Evolutionary conservation across 2,329 filamentous ascomycete genomes (phyloP), one percentile per base, ranked within the genome.

Genomic region (Ceratocystis smalleyi): DNA sequence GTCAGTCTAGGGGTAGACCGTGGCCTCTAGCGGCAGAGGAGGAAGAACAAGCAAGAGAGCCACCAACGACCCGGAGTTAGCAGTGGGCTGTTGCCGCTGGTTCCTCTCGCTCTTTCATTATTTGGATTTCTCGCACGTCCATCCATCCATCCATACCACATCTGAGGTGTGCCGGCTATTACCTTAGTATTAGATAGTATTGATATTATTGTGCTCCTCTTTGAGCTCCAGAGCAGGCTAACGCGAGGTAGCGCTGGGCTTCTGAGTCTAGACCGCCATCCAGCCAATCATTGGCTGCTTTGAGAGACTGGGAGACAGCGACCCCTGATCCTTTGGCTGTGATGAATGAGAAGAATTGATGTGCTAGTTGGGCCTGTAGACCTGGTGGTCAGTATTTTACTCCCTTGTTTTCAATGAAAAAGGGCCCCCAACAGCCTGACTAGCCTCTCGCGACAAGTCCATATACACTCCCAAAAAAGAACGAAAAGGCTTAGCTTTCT

Each of bases 241-340:
- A 40, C 1, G 35, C 51, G 15, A 7, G 24, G 51, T 55, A 55
- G 51, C 51, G 51, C 51, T 32, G 12, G 51, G 10, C 27, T 32
- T 17, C 22, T 30, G 35, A 55, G 51, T 30, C 51, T 30, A 55
- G 51, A 55, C 22, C 51, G 15, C 51, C 30, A 4, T 24, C n/a
- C 51, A 30, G 51, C 59, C 59, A 43, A 43, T 43, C 59, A 43
- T 61, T 61, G 32, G 8, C 59, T 19, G 5, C 19, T 22, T 30
- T 60, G 57, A 43, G 57, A 5, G 27, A 10, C 27, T 55, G 27
- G 1, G 15, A 3, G 51, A 17, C 51, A 6, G 15, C 6, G 17
- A n/a, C 51, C 51, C 51, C 51, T 55, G 51, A 55, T 55, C 51
- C 51, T 55, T 55, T 32, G 45, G 62, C 19, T 19, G 45, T 47